phyloP scores from a whole-genome alignment of 768 basidiomycete species.

The Collybia nuda region DNA sequence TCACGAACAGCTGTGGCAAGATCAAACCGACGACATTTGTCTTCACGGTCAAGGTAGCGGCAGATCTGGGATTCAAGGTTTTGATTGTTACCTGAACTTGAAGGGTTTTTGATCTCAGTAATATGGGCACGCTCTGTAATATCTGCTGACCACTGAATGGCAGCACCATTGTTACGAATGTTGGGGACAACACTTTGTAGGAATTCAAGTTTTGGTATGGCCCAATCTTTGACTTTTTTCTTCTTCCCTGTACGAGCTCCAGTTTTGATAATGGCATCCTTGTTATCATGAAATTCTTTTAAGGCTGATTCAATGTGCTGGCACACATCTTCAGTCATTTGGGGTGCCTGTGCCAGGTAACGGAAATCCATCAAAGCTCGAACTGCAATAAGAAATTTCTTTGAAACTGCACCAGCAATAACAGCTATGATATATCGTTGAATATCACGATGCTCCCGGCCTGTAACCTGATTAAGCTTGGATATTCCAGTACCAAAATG shows the following conservation, averaged over 20 bases:
- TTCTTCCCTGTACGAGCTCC: constrained; percentile 12
- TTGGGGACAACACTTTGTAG: no score
- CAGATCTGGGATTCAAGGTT: constrained; percentile 9
- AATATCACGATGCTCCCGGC: constrained; percentile 20
- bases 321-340: constrained; percentile 7
- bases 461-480: constrained; percentile 21
- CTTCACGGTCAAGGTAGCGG: constrained; percentile 5
- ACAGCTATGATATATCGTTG: no score
- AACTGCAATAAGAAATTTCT: constrained; percentile 6
- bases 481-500: constrained; percentile 27
- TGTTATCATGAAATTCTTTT: constrained; percentile 22
- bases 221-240: constrained; percentile 20
- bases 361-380: constrained; percentile 15
- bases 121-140: constrained; percentile 7
- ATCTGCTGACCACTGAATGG: constrained; percentile 7
- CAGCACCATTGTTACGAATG: constrained; percentile 2
- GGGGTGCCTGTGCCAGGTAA: constrained; percentile 18
- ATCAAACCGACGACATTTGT: constrained; percentile 11
- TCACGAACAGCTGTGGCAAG: constrained; percentile 5
- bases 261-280: constrained; percentile 17
- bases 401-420: constrained; percentile 10
- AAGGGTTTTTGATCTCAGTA: constrained; percentile 8
- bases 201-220: constrained; percentile 13
- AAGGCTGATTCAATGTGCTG: constrained; percentile 11
- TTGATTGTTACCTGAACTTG: constrained; percentile 4